Evolutionary conservation across 805 yeast genomes (phyloP).

Genomic region (Lipomyces lipofer): DNA sequence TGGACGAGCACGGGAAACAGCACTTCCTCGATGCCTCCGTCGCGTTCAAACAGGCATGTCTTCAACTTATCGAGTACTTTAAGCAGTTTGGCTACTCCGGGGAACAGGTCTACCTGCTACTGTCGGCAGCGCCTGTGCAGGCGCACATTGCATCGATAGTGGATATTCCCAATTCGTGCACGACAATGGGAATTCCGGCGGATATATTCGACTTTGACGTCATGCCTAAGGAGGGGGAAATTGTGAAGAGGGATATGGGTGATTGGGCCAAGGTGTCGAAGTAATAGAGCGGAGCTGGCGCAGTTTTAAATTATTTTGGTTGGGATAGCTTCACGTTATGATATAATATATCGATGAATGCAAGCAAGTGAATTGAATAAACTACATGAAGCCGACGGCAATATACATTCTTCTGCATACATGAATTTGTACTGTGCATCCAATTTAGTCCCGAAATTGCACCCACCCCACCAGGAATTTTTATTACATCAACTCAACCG

Average conservation of each 20-base stretch:
- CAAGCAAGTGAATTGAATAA: too few species aligned
- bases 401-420: too few species aligned
- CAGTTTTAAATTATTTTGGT: too few species aligned
- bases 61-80: constrained; percentile 52
- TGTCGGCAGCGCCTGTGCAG: constrained; percentile 53
- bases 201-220: constrained; percentile 53
- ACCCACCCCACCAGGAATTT: too few species aligned
- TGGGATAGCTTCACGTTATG: too few species aligned
- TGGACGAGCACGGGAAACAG: constrained; percentile 51
- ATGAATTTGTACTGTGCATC: too few species aligned
- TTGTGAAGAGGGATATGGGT: constrained; percentile 21
- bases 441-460: too few species aligned
- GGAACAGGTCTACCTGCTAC: constrained; percentile 50
- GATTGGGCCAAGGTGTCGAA: constrained; percentile 16
- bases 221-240: constrained; percentile 28
- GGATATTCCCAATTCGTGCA: constrained; percentile 55
- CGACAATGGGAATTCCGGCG: constrained; percentile 53
- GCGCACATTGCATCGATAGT: constrained; percentile 56
- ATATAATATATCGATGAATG: too few species aligned
- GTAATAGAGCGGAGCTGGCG: too few species aligned
- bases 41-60: constrained; percentile 53
- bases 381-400: too few species aligned
- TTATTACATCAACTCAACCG: too few species aligned
- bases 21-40: constrained; percentile 49
- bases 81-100: constrained; percentile 53